phyloP scores from a whole-genome alignment of 192 early-diverging fungal genomes.

The Coemansia sp. region DNA sequence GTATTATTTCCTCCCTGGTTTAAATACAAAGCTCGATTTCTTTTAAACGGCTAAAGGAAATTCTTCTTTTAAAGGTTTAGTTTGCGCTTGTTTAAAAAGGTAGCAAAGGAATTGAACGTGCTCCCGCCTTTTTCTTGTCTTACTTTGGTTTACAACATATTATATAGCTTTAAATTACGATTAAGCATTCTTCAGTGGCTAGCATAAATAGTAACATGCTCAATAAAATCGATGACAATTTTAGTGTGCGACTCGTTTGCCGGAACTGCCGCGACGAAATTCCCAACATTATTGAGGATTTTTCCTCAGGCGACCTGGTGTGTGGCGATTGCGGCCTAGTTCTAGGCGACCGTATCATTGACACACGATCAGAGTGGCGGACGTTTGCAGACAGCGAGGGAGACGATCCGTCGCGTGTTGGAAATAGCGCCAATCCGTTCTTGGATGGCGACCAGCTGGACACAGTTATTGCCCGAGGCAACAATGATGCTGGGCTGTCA shows the following conservation, averaged over 20 bases:
- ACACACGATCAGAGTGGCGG: conserved; percentile 96
- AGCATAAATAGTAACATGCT: neutral
- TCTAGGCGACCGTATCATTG: conserved; percentile 90
- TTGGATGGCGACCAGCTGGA: conserved; percentile 43
- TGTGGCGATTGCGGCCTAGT: conserved; percentile 95
- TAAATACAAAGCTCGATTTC: no score
- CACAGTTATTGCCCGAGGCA: conserved; percentile 76
- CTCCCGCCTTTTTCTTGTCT: neutral
- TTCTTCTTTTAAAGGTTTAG: no score
- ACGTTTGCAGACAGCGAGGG: conserved; percentile 48
- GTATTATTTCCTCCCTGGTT: no score
- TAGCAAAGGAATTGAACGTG: neutral
- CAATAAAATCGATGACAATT: neutral
- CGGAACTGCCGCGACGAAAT: conserved; percentile 75
- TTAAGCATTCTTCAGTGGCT: neutral
- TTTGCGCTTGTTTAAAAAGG: no score
- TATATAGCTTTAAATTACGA: neutral
- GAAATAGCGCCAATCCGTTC: conserved; percentile 34
- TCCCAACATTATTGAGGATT: conserved; percentile 93
- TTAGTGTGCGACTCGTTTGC: conserved; percentile 48
- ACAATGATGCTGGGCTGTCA: conserved; percentile 57
- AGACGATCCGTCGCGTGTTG: conserved; percentile 47
- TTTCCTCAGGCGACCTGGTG: conserved; percentile 86
- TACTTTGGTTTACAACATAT: neutral
- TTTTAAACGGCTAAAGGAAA: no score